Percentiles rank a stretch among this genome's conserved stretches.
Conservation (phyloP, 805 yeast species). For the Nakazawaea siamensis region DNA sequence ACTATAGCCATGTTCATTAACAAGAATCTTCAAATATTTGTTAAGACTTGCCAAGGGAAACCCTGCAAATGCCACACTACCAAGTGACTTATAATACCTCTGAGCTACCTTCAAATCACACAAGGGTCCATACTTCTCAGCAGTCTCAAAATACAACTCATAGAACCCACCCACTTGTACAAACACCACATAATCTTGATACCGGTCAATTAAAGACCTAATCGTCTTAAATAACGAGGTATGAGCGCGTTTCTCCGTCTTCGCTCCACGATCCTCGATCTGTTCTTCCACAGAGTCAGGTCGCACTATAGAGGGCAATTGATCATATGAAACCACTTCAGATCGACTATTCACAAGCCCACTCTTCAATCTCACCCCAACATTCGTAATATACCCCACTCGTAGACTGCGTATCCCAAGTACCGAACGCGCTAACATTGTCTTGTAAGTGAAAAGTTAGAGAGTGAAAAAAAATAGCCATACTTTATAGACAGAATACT, state of each 20-base stretch:
- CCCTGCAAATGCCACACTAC: constrained; percentile 76
- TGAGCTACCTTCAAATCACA: constrained; percentile 67
- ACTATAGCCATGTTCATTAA: constrained; percentile 57
- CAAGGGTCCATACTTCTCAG: constrained; percentile 59
- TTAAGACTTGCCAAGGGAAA: constrained; percentile 71
- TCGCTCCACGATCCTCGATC: constrained; percentile 8
- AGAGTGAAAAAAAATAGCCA: too few relatives aligned
- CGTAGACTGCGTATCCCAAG: too few relatives aligned
- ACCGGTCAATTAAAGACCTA: constrained; percentile 3
- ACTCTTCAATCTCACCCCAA: background rate
- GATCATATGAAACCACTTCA: background rate
- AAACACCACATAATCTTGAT: constrained; percentile 39
- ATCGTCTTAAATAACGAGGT: constrained; percentile 5
- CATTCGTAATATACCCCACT: background rate
- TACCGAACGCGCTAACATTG: too few relatives aligned
- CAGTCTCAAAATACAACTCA: constrained; percentile 86
- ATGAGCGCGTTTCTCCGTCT: background rate
- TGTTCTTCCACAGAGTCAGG: background rate
- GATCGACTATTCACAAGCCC: too few relatives aligned
- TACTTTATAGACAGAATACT: too few relatives aligned
- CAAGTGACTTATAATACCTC: constrained; percentile 34
- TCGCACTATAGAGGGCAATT: background rate
- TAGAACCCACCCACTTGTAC: constrained; percentile 86
- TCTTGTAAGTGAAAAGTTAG: too few relatives aligned
- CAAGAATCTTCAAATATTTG: constrained; percentile 65